Evolutionary conservation across 2,329 filamentous ascomycete genomes (phyloP).

Genomic region (Raffaelea albimanens): DNA sequence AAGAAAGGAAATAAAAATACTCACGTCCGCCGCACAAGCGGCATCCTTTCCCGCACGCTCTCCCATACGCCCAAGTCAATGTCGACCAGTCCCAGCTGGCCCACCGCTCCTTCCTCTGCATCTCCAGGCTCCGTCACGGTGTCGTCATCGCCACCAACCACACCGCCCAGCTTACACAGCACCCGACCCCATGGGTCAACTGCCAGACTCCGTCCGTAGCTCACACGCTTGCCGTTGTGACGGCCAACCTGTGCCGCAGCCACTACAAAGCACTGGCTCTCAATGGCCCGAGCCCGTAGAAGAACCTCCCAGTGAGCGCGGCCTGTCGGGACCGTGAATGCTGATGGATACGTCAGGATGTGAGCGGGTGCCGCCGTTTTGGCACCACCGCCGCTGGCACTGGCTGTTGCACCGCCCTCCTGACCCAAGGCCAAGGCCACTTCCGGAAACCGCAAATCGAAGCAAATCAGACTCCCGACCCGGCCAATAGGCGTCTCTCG

Average conservation of each 20-base stretch:
- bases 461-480: constrained; percentile 77
- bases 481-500: constrained; percentile 66
- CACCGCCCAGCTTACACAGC: constrained; percentile 52
- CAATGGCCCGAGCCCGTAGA: constrained; percentile 72
- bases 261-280: constrained; percentile 79
- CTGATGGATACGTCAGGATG: constrained; percentile 76
- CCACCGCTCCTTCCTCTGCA: constrained; percentile 26
- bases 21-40: constrained; percentile 41
- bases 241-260: constrained; percentile 74
- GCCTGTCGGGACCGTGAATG: constrained; percentile 82
- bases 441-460: constrained; percentile 81
- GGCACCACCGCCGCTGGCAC: neutral
- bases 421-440: constrained; percentile 56
- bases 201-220: constrained; percentile 80
- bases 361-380: constrained; percentile 43
- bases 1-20: constrained; percentile 17
- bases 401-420: constrained; percentile 7
- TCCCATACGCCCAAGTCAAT: constrained; percentile 39
- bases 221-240: constrained; percentile 53
- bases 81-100: constrained; percentile 44
- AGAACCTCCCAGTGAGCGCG: constrained; percentile 77
- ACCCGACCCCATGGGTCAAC: constrained; percentile 81
- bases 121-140: constrained; percentile 9
- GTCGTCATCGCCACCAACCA: constrained; percentile 30
- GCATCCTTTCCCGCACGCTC: constrained; percentile 41